These are phyloP conservation scores for Hypoxylon sp. DNA, from an alignment of 2,329 filamentous ascomycete genomes.

Conservation along the genomic window DNA sequence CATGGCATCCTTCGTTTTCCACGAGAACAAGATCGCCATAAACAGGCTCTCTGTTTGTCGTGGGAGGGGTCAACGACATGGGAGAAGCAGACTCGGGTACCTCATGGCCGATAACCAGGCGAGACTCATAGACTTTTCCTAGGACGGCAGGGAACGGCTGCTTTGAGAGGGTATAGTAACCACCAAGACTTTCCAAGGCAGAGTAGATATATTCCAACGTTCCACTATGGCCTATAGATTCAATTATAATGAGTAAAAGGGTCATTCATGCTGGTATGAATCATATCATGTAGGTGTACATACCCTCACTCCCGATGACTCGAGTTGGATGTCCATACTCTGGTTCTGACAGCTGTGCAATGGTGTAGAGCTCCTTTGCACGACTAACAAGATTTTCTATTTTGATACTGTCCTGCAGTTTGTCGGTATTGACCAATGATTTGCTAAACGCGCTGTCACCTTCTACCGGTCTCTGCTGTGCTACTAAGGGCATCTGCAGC, in stretches of 20 bases:
- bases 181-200: slow-evolving; percentile 67
- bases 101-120: slow-evolving; percentile 68
- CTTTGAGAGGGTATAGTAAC: slow-evolving; percentile 74
- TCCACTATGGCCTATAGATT: slow-evolving; percentile 68
- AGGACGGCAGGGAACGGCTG: slow-evolving; percentile 75
- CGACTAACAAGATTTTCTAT: slow-evolving; percentile 69
- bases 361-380: slow-evolving; percentile 72
- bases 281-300: slow-evolving; percentile 26
- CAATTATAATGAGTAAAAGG: slow-evolving; percentile 20
- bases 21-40: slow-evolving; percentile 73
- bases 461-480: slow-evolving; percentile 36
- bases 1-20: slow-evolving; percentile 73
- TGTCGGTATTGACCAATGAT: slow-evolving; percentile 67
- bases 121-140: slow-evolving; percentile 71
- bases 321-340: slow-evolving; percentile 79
- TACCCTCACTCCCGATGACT: slow-evolving; percentile 77
- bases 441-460: slow-evolving; percentile 40
- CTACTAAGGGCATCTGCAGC: slow-evolving; percentile 48
- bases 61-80: slow-evolving; percentile 78
- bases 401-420: slow-evolving; percentile 70
- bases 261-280: background rate
- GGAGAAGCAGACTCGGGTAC: slow-evolving; percentile 66
- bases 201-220: slow-evolving; percentile 75
- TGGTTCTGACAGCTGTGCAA: slow-evolving; percentile 70
- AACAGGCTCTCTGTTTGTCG: slow-evolving; percentile 70